phyloP scores from a whole-genome alignment of 2,329 filamentous ascomycete genomes.

The Trichoderma harzianum region DNA sequence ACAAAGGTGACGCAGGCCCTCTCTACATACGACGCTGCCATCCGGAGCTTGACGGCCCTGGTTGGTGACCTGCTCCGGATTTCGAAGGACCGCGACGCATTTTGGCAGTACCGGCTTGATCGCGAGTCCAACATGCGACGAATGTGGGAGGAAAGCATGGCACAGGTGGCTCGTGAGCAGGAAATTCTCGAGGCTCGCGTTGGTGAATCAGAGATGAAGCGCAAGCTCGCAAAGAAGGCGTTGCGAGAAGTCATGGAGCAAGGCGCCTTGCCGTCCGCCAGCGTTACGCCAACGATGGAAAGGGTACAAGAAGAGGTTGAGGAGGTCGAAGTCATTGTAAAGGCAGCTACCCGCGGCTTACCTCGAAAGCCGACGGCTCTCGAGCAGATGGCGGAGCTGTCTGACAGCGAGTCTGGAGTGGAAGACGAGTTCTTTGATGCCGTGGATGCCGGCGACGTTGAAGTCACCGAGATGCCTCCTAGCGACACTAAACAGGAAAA shows the following conservation, averaged over 20 bases:
- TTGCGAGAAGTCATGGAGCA: constrained; percentile 78
- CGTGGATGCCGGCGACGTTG: constrained; percentile 86
- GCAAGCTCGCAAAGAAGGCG: constrained; percentile 83
- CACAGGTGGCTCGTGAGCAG: constrained; percentile 89
- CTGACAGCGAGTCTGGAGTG: constrained; percentile 75
- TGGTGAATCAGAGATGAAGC: constrained; percentile 85
- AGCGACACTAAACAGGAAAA: constrained; percentile 42
- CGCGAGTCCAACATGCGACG: constrained; percentile 86
- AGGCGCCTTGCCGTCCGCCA: constrained; percentile 35
- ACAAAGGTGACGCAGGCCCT: constrained; percentile 73
- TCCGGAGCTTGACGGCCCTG: constrained; percentile 79
- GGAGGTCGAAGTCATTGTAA: constrained; percentile 30
- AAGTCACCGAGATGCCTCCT: constrained; percentile 67
- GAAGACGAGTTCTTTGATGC: constrained; percentile 97
- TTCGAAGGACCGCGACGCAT: constrained; percentile 87
- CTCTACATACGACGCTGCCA: constrained; percentile 81
- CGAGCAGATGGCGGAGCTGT: constrained; percentile 68
- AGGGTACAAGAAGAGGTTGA: constrained; percentile 33
- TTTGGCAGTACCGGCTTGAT: constrained; percentile 94
- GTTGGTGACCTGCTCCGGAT: constrained; percentile 87
- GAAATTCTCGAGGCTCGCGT: constrained; percentile 85
- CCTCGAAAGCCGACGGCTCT: constrained; percentile 62
- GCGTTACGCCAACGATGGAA: constrained; percentile 28
- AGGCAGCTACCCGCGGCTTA: constrained; percentile 40
- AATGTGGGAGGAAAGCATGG: constrained; percentile 99